Base-by-base conservation (phyloP, 345 rosid species). In the Brassica napus region DNA sequence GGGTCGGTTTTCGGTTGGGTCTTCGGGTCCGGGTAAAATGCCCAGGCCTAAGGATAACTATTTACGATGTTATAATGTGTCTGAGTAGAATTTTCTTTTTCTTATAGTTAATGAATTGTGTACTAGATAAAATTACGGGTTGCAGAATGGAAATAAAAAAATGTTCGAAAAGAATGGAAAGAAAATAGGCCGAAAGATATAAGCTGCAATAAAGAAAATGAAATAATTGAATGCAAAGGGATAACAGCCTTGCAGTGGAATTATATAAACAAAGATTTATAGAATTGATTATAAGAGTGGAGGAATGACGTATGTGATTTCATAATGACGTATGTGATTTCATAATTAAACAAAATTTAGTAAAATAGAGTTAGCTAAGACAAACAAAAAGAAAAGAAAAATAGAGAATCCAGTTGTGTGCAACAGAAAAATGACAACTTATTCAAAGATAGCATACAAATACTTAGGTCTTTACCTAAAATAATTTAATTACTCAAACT, bases 161-260 rank as follows among this genome's bases (percentile, higher is more conserved):
- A 5, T 42, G 57, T 52, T 52, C 57, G 8, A 52, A 52, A 52
- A 49, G 5, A 54, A 52, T n/a, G 18, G 39, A 77, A 47, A 62
- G 37, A 62, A 63, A 71, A 71, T 23, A 64, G 58, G 15, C 75
- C 64, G 65, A 71, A 49, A 64, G 39, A 15, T 62, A 15, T 14
- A 12, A 64, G 9, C n/a, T 69, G 6, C 11, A 11, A 2, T 62
- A 21, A 21, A 23, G 12, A 55, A 15, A 74, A n/a, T 11, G 30
- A 66, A 26, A 66, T 26, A 9, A 57, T 15, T 9, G 28, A 52
- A 49, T 32, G 57, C 21, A 62, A 64, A 69, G 55, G 55, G 28
- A 61, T 24, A 77, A 32, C 75, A 69, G 37, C 47, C 71, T 77
- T 54, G 65, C 76, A 71, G 15, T 63, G 5, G 57, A 64, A 64